Evolutionary conservation across 75 land plant genomes (phyloP).

Genomic region (Pinus albicaulis): DNA sequence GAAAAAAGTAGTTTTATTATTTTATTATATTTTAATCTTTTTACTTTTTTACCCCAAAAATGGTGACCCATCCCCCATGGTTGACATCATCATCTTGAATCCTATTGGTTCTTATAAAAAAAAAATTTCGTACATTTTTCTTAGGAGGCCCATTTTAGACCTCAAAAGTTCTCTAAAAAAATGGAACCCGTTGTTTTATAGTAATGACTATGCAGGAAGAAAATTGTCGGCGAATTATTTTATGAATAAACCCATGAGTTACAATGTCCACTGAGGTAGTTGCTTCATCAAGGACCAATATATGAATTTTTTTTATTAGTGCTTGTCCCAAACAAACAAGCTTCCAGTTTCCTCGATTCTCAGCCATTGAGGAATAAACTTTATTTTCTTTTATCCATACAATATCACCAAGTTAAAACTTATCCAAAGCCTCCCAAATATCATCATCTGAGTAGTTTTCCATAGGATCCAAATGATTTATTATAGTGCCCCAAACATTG

Average conservation of each 20-base stretch:
- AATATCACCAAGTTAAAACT: no score
- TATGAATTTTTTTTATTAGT: neutral
- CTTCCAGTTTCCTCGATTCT: slow-evolving; percentile 29
- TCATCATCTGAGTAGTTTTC: slow-evolving; percentile 21
- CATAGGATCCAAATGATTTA: slow-evolving; percentile 38
- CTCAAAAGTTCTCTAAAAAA: no score
- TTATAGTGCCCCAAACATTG: slow-evolving; percentile 42
- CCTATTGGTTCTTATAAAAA: no score
- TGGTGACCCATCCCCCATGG: no score
- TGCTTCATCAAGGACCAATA: slow-evolving; percentile 28
- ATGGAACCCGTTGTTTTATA: slow-evolving; percentile 17
- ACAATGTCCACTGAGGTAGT: slow-evolving; percentile 16
- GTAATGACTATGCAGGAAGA: slow-evolving; percentile 13
- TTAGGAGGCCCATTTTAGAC: no score
- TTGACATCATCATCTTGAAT: no score
- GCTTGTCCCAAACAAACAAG: slow-evolving; percentile 17
- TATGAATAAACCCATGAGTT: slow-evolving; percentile 20
- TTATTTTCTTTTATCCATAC: no score
- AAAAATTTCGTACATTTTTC: no score
- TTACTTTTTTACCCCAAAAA: no score
- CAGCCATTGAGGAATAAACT: slow-evolving; percentile 8
- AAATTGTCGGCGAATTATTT: slow-evolving; percentile 12
- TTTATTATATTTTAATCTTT: no score
- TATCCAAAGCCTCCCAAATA: slow-evolving; percentile 35
- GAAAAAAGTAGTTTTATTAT: no score